Evolutionary conservation across 352 stramenopile genomes (phyloP).

Genomic region (Phytopythium helicoides): DNA sequence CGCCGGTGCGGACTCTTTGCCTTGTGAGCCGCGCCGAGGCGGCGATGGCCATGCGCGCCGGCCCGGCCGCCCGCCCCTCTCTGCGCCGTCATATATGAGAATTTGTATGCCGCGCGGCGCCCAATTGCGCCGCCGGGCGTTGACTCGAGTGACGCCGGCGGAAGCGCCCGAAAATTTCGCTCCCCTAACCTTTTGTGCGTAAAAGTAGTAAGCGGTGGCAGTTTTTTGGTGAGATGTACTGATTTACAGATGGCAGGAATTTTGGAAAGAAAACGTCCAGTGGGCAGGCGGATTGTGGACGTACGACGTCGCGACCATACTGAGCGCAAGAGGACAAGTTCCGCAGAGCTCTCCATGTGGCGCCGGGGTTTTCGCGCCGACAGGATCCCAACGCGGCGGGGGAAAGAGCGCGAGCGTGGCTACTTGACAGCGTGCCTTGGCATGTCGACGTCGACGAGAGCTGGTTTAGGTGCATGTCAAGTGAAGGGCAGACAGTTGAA

Average conservation of each 20-base stretch:
- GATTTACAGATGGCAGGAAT: background rate
- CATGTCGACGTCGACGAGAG: too few species aligned
- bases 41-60: too few species aligned
- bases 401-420: too few species aligned
- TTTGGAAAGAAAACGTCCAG: slow-evolving; percentile 10
- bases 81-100: slow-evolving; percentile 2
- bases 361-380: too few species aligned
- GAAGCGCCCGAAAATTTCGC: slow-evolving; percentile 62
- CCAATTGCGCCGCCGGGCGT: background rate
- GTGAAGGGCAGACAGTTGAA: too few species aligned
- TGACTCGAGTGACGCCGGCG: background rate
- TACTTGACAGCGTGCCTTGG: too few species aligned
- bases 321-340: background rate
- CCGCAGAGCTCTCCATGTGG: too few species aligned
- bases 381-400: too few species aligned
- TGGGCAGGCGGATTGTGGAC: background rate
- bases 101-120: background rate
- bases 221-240: background rate
- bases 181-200: slow-evolving; percentile 45
- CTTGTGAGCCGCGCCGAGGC: background rate
- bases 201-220: slow-evolving; percentile 3
- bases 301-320: background rate
- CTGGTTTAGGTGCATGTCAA: too few species aligned
- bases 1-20: background rate
- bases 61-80: too few species aligned